Base-by-base conservation (phyloP, 1,139 yeast genomes). In the Candida labiduridarum region DNA sequence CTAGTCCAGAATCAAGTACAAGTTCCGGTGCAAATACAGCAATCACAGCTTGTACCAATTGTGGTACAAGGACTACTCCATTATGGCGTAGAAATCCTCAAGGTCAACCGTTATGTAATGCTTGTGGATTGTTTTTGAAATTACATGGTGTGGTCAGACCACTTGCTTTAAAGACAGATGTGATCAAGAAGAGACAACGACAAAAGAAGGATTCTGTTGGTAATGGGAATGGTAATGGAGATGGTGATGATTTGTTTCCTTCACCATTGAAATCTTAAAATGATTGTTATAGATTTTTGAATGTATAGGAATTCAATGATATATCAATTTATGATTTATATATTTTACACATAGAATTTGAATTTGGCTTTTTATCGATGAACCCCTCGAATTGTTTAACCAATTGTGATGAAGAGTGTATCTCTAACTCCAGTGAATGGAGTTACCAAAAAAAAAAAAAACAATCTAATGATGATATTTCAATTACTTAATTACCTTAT, bases 141-240 rank as follows among this genome's bases (percentile, higher is more conserved):
- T 64, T 82, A 38, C 85, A 82, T 57, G 86, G 86, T 29, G 82
- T 81, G 9, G 79, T 80, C 4, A 63, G 85, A 44, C 85, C 85
- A 6, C 69, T 80, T 47, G 70, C 94, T 41, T 72, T 92, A 58
- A 92, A 92, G 66, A 90, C 96, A 2, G 96, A 91, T 68, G 91
- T 91, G 12, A 92, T 92, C 61, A 89, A 90, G 69, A 86, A 94
- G 52, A 79, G 97, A 62, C 62, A 51, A 51, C 47, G 55, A 39
- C 41, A 38, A 22, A 8, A 14, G n/a, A 38, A 38, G 15, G 22
- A 38, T n/a, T n/a, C 41, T 7, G 41, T 19, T 14, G 45, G 27
- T 19, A 44, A 38, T 39, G 42, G 45, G 16, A 41, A 44, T 29
- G 31, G 38, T 22, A 14, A 44, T 43, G 22, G 18, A 12, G 78